A percentile compares a stretch with the other conserved stretches of the same genome.
Evolutionary conservation across 768 basidiomycete genomes (phyloP).

Genomic region (Kwoniella dendrophila): DNA sequence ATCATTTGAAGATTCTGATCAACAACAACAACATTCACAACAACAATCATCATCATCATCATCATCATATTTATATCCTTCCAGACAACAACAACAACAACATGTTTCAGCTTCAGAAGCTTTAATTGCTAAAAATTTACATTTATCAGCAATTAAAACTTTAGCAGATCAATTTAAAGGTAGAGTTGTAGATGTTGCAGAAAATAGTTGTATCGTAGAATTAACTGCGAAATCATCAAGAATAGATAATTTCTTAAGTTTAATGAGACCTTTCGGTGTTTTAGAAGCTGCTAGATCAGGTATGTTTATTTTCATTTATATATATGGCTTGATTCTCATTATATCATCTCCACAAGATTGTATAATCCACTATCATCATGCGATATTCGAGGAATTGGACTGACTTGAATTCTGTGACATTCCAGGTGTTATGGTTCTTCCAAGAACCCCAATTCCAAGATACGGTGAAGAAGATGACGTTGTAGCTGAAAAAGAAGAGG

Average conservation of each 20-base stretch:
- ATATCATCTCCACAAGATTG: background rate
- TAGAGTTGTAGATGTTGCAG: slow-evolving; percentile 89
- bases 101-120: slow-evolving; percentile 68
- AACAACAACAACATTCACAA: slow-evolving; percentile 49
- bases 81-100: slow-evolving; percentile 19
- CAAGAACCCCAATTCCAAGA: slow-evolving; percentile 80
- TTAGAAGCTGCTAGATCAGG: slow-evolving; percentile 94
- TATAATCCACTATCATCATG: background rate
- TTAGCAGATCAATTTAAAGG: slow-evolving; percentile 88
- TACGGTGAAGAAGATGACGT: slow-evolving; percentile 65
- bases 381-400: background rate
- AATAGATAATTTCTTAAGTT: slow-evolving; percentile 86
- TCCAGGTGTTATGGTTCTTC: slow-evolving; percentile 95
- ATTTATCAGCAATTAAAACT: slow-evolving; percentile 81
- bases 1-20: slow-evolving; percentile 64
- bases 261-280: slow-evolving; percentile 92
- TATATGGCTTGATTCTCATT: background rate
- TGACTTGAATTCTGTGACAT: background rate
- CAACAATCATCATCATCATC: background rate
- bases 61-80: slow-evolving; percentile 52
- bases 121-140: slow-evolving; percentile 82
- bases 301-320: slow-evolving; percentile 56
- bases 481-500: slow-evolving; percentile 62
- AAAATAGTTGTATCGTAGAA: slow-evolving; percentile 93
- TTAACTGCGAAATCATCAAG: slow-evolving; percentile 87